These are phyloP conservation scores for Leishmania martiniquensis DNA, from an alignment of 208 protist species.

Conservation along the genomic window DNA sequence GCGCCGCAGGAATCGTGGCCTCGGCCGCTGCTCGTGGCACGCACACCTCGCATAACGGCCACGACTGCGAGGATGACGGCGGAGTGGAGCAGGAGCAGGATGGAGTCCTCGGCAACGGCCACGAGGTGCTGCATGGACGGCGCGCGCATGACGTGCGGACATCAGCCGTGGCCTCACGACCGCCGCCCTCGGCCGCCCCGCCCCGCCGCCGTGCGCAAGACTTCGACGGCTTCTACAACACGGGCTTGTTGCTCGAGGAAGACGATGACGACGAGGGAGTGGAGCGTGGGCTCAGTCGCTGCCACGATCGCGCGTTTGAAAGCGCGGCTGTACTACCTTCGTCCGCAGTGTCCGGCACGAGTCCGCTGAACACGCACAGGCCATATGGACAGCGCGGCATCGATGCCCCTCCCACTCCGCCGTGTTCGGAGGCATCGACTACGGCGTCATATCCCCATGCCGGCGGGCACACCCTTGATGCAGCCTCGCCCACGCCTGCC, in stretches of 20 bases:
- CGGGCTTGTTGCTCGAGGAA: slow-evolving; percentile 13
- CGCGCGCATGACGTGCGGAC: too few species aligned
- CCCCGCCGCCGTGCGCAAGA: slow-evolving; percentile 7
- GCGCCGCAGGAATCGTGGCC: slow-evolving; percentile 5
- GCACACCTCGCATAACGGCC: background rate
- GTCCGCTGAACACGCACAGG: background rate
- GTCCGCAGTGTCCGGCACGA: background rate
- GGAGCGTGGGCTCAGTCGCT: background rate
- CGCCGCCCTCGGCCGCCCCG: background rate
- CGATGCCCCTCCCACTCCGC: background rate
- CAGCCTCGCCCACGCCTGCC: background rate
- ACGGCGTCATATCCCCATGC: background rate
- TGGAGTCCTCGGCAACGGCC: too few species aligned
- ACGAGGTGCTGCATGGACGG: background rate
- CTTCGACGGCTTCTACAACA: slow-evolving; percentile 26
- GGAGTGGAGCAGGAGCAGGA: background rate
- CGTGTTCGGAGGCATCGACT: background rate
- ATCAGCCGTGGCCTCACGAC: background rate
- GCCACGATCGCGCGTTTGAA: background rate
- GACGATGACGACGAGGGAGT: slow-evolving; percentile 15
- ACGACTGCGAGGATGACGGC: background rate
- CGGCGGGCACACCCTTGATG: background rate
- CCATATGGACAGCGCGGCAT: background rate
- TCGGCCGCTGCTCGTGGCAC: slow-evolving; percentile 7
- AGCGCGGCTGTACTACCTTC: too few species aligned